Evolutionary conservation across 371 early-diverging fungal species (phyloP).

Genomic region (Mortierella sp.): DNA sequence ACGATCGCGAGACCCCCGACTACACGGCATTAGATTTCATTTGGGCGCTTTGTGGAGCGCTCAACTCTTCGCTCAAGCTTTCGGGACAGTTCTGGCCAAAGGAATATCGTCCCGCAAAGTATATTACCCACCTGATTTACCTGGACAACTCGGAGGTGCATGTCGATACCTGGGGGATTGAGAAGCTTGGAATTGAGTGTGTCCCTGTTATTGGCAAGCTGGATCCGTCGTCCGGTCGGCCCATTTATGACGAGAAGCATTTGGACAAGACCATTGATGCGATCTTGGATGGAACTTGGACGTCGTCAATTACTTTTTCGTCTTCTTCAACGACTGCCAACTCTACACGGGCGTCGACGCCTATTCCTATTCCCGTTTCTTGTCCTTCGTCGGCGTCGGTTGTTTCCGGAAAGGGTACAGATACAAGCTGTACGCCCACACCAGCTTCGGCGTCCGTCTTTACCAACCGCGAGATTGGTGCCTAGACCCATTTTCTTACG

Average conservation of each 20-base stretch:
- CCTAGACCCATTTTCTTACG: not conserved
- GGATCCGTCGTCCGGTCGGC: constrained; percentile 37
- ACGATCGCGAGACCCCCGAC: constrained; percentile 78
- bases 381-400: too few species aligned
- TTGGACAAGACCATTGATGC: constrained; percentile 37
- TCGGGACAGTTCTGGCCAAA: constrained; percentile 53
- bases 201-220: constrained; percentile 51
- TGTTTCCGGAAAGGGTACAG: not conserved
- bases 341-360: constrained; percentile 35
- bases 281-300: constrained; percentile 47
- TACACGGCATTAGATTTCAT: constrained; percentile 83
- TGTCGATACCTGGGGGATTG: constrained; percentile 70
- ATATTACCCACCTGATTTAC: constrained; percentile 79
- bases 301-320: constrained; percentile 13
- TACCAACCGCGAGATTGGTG: not conserved
- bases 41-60: constrained; percentile 74
- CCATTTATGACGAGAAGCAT: constrained; percentile 50
- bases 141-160: constrained; percentile 71
- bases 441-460: not conserved
- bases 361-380: constrained; percentile 13
- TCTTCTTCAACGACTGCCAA: constrained; percentile 40
- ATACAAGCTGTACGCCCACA: not conserved
- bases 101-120: constrained; percentile 68
- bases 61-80: constrained; percentile 67
- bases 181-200: constrained; percentile 75